Evolutionary conservation across 805 yeast genomes (phyloP).

Genomic region (Lachancea lanzarotensis): DNA sequence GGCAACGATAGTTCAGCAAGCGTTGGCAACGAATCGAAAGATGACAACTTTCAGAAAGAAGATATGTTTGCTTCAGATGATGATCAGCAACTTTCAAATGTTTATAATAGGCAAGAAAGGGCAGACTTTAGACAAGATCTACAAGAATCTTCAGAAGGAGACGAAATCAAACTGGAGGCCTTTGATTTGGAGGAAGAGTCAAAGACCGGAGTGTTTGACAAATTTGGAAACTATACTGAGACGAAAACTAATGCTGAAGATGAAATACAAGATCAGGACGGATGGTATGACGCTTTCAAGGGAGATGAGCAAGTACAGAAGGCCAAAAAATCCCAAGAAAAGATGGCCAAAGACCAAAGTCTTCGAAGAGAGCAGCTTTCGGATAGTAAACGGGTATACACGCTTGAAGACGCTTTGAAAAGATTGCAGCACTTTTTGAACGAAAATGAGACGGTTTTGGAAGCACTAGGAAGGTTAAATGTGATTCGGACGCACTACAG

Average conservation of each 20-base stretch:
- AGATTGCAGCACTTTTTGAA: slow-evolving; percentile 30
- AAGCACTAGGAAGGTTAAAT: slow-evolving; percentile 38
- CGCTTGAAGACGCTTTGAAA: slow-evolving; percentile 32
- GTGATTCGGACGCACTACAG: slow-evolving; percentile 15
- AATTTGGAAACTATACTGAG: slow-evolving; percentile 43
- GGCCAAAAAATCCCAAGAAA: slow-evolving; percentile 14
- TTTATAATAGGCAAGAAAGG: slow-evolving; percentile 35
- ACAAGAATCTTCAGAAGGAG: background rate
- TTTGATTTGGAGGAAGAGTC: slow-evolving; percentile 46
- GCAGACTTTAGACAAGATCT: slow-evolving; percentile 12
- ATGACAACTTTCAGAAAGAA: slow-evolving; percentile 18
- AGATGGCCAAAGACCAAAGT: slow-evolving; percentile 14
- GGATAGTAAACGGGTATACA: slow-evolving; percentile 15
- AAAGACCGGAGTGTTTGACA: slow-evolving; percentile 45
- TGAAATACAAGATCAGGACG: slow-evolving; percentile 16
- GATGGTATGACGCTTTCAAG: slow-evolving; percentile 23
- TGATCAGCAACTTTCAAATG: slow-evolving; percentile 22
- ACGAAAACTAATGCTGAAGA: slow-evolving; percentile 26
- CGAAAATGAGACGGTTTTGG: slow-evolving; percentile 45
- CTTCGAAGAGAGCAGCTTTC: slow-evolving; percentile 17
- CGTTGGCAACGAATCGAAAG: background rate
- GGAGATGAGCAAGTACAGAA: slow-evolving; percentile 9
- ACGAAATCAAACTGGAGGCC: slow-evolving; percentile 40
- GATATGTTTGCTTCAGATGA: slow-evolving; percentile 41
- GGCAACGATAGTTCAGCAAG: no score